Evolutionary conservation across 495 filamentous ascomycete genomes (phyloP), one percentile per base, ranked within the genome.

Genomic region (Penicillium silybi): DNA sequence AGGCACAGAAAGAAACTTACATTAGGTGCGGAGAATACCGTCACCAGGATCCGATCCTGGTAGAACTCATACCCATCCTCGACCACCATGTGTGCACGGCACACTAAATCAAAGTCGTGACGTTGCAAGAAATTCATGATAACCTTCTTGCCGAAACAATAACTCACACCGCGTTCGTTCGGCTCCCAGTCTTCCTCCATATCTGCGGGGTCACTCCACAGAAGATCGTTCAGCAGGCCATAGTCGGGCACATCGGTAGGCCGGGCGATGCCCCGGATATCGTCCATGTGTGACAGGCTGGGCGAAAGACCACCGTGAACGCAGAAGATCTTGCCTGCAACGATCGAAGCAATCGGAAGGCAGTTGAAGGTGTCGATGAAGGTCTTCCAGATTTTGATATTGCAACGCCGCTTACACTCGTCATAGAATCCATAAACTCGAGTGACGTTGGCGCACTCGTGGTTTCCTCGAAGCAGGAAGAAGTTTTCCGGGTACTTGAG

Each of bases 1-100:
- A 13, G 40, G 42, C 29, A 25, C 27, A 26, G 16, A 7, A 10
- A 38, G 17, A 43, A 39, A 80, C 89, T 82, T 78, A 96, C 91
- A 61, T 98, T 99, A 19, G 93, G 93, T 22, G 93, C 93, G 47
- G 91, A 96, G 63, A 98, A 99, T 9, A 99, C 93, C 1, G 93
- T 99, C 44, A 99, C 93, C 23, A 99, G 71, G 49, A 97, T 87
- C 38, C 93, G 83, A 60, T 99, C 93, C 44, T 88, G 93, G 65
- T 97, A 99, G 69, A 99, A 99, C 61, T 99, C 93, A 72, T 99
- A 99, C 13, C 93, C 93, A 72, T 99, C 93, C 66, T 99, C 93
- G 16, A 99, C 93, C 44, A 99, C 93, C 93, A 99, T 99, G 75
- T 99, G 93, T 44, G 93, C 93, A 44, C 93, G 82, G 67, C 95